A percentile compares a stretch with the other conserved stretches of the same genome.
phyloP scores from a whole-genome alignment of 148 eudicot species.

The Fagopyrum homotropicum region DNA sequence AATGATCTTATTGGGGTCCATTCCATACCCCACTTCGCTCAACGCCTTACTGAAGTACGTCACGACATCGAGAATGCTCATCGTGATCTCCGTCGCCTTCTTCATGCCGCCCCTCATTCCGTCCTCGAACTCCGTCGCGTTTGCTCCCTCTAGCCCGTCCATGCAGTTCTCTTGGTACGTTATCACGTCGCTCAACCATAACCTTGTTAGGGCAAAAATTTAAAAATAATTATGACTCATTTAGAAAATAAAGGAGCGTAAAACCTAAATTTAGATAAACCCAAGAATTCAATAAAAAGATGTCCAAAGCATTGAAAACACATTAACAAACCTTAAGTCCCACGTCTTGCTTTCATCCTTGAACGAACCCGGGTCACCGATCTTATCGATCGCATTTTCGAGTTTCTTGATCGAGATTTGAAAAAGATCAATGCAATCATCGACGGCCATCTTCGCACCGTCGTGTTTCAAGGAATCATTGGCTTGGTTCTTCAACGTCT shows the following conservation, averaged over 20 bases:
- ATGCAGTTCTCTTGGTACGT: conserved; percentile 37
- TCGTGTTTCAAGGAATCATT: conserved; percentile 20
- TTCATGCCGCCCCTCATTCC: conserved; percentile 25
- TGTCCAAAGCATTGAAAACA: no score
- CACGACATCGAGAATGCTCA: conserved; percentile 40
- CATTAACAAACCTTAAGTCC: conserved; percentile 22
- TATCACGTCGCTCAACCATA: conserved; percentile 46
- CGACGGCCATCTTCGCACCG: conserved; percentile 21
- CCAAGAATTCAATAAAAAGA: no score
- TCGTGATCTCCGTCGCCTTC: conserved; percentile 38
- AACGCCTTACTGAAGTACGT: conserved; percentile 21
- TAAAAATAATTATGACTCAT: no score
- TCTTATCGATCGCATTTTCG: conserved; percentile 19
- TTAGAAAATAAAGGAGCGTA: no score
- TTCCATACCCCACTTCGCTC: conserved; percentile 10
- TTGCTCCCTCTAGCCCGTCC: conserved; percentile 33
- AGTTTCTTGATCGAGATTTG: conserved; percentile 33
- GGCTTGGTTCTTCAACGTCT: conserved; percentile 21
- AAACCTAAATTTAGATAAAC: neutral
- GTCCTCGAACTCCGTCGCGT: conserved; percentile 25
- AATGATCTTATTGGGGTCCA: conserved; percentile 23
- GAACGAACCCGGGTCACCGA: conserved; percentile 27
- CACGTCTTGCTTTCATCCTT: conserved; percentile 21
- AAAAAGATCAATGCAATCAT: conserved; percentile 34
- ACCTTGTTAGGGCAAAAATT: neutral